Percentiles rank a stretch among this genome's conserved stretches.
phyloP scores from a whole-genome alignment of 164 flowering plant species.

The grape (Vitis vinifera) region DNA sequence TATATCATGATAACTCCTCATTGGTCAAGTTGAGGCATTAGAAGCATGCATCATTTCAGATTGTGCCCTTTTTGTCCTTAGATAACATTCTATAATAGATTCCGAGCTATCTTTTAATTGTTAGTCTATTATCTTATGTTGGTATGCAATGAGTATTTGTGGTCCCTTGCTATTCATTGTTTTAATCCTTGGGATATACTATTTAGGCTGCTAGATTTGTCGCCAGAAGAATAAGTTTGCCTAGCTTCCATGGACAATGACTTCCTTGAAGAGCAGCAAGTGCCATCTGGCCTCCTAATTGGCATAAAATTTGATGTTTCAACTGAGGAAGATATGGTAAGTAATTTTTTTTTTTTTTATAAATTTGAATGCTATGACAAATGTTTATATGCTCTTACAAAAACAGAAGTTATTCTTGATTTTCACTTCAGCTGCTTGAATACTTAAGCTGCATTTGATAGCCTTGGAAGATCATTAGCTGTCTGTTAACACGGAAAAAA shows the following conservation, averaged over 20 bases:
- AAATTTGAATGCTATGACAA: neutral
- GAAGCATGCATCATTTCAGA: no score
- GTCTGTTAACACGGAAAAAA: no score
- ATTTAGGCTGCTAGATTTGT: constrained; percentile 4
- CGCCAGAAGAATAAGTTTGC: neutral
- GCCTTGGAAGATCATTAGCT: no score
- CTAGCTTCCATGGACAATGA: constrained; percentile 39
- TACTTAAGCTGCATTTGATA: no score
- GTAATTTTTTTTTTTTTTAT: constrained; percentile 15
- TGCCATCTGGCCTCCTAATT: constrained; percentile 45
- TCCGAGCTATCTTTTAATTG: neutral
- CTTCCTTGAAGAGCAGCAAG: constrained; percentile 16
- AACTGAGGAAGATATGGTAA: constrained; percentile 52
- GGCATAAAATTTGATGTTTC: constrained; percentile 46
- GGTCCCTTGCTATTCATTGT: no score
- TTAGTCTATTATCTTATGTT: neutral
- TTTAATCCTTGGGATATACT: neutral
- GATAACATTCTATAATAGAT: no score
- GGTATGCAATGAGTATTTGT: no score
- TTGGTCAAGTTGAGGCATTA: no score
- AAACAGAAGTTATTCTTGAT: no score
- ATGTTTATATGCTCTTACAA: neutral
- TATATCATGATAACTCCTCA: no score
- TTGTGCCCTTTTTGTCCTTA: no score
- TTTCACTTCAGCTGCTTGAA: no score